Evolutionary conservation across 345 rosid genomes (phyloP), one percentile per base, ranked within the genome.

Genomic region (Leavenworthia alabamica): DNA sequence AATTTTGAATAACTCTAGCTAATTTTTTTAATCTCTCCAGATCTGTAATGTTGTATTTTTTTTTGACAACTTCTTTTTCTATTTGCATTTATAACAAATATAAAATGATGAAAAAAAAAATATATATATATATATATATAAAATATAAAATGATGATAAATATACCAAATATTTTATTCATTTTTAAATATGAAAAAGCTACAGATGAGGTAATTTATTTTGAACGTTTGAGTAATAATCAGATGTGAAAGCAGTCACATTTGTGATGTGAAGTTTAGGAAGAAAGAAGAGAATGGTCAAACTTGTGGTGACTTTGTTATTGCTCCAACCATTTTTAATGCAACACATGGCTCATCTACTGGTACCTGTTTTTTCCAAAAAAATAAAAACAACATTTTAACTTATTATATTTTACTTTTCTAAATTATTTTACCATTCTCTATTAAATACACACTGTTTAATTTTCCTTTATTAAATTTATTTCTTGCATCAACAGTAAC

Each of bases 301-400:
- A 33, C 20, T 52, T 82, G 85, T 31, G 95, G 90, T 26, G 96
- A 92, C 55, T 76, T 71, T 16, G 96, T 84, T 60, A 82, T 76
- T 60, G 61, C 78, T 42, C 80, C 84, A 60, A 81, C 79, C 98
- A 92, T 88, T 60, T 83, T 80, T 63, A 88, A 76, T 61, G 96
- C 82, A 22, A 82, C 67, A 59, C 96, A 88, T 6, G 96, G 98
- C 59, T 88, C 92, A 78, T 88, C 92, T 13, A 77, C 89, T 48
- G 98, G 95, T 35, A 92, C 96, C 98, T 92, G 85, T 65, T 33
- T 42, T 28, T 41, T 9, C 1, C 64, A 24, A 42, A 31, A 23
- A 43, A 48, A 63, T 12, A 50, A 53, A 20, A 11, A 2, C 33
- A 44, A 36, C 50, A 57, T 66, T 45, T 45, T 28, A 48, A 49